phyloP scores from a whole-genome alignment of 257 asterid species.

The Lavandula angustifolia region DNA sequence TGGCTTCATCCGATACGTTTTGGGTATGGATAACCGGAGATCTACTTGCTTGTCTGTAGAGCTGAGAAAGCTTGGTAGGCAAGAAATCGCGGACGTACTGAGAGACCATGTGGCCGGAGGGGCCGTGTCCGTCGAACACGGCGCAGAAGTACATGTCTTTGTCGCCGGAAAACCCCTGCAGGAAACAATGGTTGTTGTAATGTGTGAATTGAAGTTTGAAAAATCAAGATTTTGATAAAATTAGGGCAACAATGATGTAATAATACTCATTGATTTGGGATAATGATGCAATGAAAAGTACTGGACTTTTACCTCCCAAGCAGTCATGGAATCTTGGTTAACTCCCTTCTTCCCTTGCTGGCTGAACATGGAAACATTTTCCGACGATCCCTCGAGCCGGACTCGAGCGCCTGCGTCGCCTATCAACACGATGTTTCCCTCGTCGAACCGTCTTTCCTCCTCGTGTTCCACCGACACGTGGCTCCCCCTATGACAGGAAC shows the following conservation, averaged over 20 bases:
- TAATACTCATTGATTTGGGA: not conserved
- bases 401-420: constrained; percentile 70
- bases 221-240: not conserved
- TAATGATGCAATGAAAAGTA: no score
- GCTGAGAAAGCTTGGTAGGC: constrained; percentile 64
- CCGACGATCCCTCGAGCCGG: constrained; percentile 74
- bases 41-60: constrained; percentile 32
- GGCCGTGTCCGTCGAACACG: constrained; percentile 94
- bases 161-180: constrained; percentile 72
- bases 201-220: no score
- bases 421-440: constrained; percentile 38
- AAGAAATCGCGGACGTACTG: constrained; percentile 59
- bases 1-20: not conserved
- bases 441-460: constrained; percentile 35
- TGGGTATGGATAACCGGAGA: constrained; percentile 28
- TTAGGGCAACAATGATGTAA: not conserved
- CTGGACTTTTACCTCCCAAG: constrained; percentile 83
- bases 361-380: constrained; percentile 56
- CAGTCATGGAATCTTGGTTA: constrained; percentile 93
- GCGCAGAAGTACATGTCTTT: constrained; percentile 67
- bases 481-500: constrained; percentile 76
- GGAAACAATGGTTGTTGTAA: not conserved
- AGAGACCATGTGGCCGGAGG: constrained; percentile 81
- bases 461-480: constrained; percentile 37
- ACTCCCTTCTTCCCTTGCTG: constrained; percentile 75